Evolutionary conservation across 75 land plant genomes (phyloP), one percentile per base, ranked within the genome.

Genomic region (Sequoia sempervirens): DNA sequence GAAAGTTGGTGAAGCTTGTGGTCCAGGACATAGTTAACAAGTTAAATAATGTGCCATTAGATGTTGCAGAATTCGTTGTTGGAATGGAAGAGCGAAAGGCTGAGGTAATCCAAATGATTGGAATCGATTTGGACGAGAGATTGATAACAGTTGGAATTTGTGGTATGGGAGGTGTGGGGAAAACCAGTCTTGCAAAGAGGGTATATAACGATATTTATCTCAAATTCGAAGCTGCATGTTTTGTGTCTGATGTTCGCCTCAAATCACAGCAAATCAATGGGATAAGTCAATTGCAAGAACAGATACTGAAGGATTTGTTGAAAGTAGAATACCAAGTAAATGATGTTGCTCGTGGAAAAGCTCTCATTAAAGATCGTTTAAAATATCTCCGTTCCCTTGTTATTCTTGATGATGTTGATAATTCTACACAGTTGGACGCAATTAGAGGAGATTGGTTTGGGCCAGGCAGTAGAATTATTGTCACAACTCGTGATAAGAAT

Each of bases 361-460:
- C 82, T 23, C 43, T 43, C 1, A 79, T 79, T n/a, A 79, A 79
- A 43, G 30, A 46, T 12, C 40, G 23, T 4, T 82, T 72, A 23
- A 81, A 28, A 5, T 13, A 17, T 46, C 70, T 56, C 34, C 56
- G 52, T 40, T 13, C 69, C 15, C 83, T 85, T 32, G 66, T 85
- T 9, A 23, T 85, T 17, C 70, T 85, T 50, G 86, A 85, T 64
- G 84, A 85, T 70, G 81, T 85, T 7, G 86, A 85, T 34, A 34
- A 81, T 43, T 5, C 17, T 43, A 3, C 17, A 20, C 86, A 85
- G 38, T 81, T 85, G 26, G 84, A 85, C 11, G 74, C 43, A 34
- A 72, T 85, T 17, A 70, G 80, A 64, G 45, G 81, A 61, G 72
- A 58, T n/a, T 61, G 38, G 75, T 58, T 85, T 58, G 70, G 23